These are phyloP conservation scores for Aquilaria yunnanensis DNA, from an alignment of 345 rosid species.

Conservation along the genomic window DNA sequence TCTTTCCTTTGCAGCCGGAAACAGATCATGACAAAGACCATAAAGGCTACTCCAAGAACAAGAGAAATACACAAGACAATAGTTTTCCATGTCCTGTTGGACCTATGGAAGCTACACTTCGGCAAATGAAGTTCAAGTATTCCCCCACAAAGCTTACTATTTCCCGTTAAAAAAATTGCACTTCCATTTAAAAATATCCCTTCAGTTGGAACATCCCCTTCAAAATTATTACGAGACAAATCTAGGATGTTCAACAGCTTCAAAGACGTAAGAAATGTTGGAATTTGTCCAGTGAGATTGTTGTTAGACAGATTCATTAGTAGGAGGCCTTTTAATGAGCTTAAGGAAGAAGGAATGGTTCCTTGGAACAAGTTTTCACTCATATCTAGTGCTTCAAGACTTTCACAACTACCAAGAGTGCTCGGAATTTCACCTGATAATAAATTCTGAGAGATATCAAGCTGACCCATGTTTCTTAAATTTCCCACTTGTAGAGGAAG, in stretches of 20 bases:
- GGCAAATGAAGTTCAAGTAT: background rate
- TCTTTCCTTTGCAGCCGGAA: background rate
- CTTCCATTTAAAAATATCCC: conserved; percentile 1
- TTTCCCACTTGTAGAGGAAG: background rate
- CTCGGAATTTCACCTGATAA: conserved; percentile 16
- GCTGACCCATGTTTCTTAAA: background rate
- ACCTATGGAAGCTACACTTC: background rate
- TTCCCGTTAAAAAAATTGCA: background rate
- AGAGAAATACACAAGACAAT: background rate
- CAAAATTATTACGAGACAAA: background rate
- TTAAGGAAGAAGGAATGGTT: too few species aligned
- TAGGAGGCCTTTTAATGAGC: too few species aligned
- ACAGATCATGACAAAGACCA: background rate
- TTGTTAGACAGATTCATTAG: conserved; percentile 8
- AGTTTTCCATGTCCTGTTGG: background rate
- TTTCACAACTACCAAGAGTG: conserved; percentile 9
- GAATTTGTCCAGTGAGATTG: conserved; percentile 19
- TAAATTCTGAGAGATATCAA: background rate
- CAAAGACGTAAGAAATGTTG: conserved; percentile 13
- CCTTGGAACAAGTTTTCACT: too few species aligned
- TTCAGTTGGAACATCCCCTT: background rate
- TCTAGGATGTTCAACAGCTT: background rate
- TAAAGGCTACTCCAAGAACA: background rate
- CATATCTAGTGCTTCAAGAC: too few species aligned
- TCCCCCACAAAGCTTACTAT: conserved; percentile 4